Evolutionary conservation across 2,329 filamentous ascomycete species (phyloP).

Genomic region (Elsinoe fawcettii): DNA sequence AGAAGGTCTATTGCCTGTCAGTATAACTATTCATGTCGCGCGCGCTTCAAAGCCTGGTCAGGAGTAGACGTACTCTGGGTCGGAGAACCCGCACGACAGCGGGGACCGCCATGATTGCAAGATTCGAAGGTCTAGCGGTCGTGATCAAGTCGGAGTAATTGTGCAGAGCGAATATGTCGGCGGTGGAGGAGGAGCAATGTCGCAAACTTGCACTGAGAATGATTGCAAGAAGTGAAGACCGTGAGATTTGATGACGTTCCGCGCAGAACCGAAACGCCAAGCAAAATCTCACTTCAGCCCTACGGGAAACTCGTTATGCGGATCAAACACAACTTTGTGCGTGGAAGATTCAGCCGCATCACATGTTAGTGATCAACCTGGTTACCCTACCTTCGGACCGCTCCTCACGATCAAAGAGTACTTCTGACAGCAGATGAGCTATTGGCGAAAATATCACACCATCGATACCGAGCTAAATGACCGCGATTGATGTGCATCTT

Average conservation of each 20-base stretch:
- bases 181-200: too few species aligned
- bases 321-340: conserved; percentile 3
- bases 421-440: background rate
- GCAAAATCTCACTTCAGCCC: background rate
- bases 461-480: too few species aligned
- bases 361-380: background rate
- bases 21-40: background rate
- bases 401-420: too few species aligned
- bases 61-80: background rate
- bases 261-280: conserved; percentile 2
- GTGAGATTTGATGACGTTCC: conserved; percentile 11
- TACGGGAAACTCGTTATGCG: background rate
- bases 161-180: too few species aligned
- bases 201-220: background rate
- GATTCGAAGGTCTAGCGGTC: too few species aligned
- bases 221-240: background rate
- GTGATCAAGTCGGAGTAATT: too few species aligned
- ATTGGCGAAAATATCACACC: background rate
- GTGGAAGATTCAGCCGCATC: background rate
- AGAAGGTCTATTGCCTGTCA: conserved; percentile 56
- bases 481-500: too few species aligned
- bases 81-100: conserved; percentile 4
- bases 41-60: background rate
- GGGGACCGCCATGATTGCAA: conserved; percentile 10
- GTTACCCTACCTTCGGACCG: too few species aligned